Evolutionary conservation across 495 filamentous ascomycete genomes (phyloP).

Genomic region (Eremomyces bilateralis): DNA sequence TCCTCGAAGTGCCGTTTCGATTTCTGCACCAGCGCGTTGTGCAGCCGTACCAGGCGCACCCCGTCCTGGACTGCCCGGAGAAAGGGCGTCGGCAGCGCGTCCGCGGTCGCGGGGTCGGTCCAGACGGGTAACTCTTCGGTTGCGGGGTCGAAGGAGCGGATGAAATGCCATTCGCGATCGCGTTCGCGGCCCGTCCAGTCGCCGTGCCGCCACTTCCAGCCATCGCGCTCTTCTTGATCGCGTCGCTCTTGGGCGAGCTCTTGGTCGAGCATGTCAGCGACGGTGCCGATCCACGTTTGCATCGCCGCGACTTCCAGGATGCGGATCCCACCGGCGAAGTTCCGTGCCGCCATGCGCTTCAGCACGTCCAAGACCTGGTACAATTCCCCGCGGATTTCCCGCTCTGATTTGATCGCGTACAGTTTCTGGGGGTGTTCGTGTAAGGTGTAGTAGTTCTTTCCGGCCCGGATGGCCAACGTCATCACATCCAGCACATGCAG

Average conservation of each 20-base stretch:
- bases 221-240: conserved; percentile 46
- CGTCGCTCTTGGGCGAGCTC: conserved; percentile 56
- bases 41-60: conserved; percentile 57
- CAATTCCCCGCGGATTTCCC: conserved; percentile 58
- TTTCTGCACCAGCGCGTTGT: conserved; percentile 70
- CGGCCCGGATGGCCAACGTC: conserved; percentile 82
- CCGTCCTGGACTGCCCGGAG: conserved; percentile 55
- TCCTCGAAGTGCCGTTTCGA: conserved; percentile 77
- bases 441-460: conserved; percentile 82
- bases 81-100: conserved; percentile 49
- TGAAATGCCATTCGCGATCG: conserved; percentile 50
- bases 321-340: conserved; percentile 66
- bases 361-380: conserved; percentile 71
- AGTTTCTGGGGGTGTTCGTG: conserved; percentile 65
- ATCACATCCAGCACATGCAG: conserved; percentile 78
- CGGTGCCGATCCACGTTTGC: conserved; percentile 48
- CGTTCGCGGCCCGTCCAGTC: conserved; percentile 61
- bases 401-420: conserved; percentile 68
- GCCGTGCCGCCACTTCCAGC: conserved; percentile 61
- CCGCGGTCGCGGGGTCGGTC: conserved; percentile 18
- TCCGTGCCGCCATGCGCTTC: conserved; percentile 71
- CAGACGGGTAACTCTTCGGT: conserved; percentile 42
- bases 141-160: conserved; percentile 47
- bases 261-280: conserved; percentile 47
- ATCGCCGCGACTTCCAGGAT: conserved; percentile 52